Base-by-base conservation (phyloP, 495 filamentous ascomycete species). In the Geoglossum glabrum region DNA sequence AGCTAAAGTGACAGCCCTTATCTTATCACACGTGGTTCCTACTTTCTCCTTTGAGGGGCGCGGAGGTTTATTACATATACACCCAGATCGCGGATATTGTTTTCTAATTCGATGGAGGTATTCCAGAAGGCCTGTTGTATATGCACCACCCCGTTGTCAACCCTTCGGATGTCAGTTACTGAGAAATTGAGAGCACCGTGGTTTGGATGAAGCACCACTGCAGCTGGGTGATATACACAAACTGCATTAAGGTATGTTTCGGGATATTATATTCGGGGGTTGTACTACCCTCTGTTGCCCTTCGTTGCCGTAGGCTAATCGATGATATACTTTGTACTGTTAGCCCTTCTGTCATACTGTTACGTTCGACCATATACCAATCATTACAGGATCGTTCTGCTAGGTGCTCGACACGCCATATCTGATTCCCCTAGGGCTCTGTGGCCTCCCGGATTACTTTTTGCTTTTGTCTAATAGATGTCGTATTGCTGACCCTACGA, bases 281-380 rank as follows among this genome's bases (percentile, higher is more conserved):
- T 21, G 40, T 21, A 21, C 23, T 19, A 31, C 7, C 11, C 3
- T 13, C 40, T 61, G 9, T n/a, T 17, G 26, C 21, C 3, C n/a
- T 36, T 31, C 43, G 10, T 58, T 17, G 17, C 13, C 43, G 51
- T 61, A 83, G 78, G 71, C 72, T 47, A 89, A 89, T 64, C 70
- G 70, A 21, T 79, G 85, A 21, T 88, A 88, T 68, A 73, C 72
- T 34, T 72, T 69, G 23, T 88, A 89, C 68, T 89, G 85, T 66
- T 72, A 71, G 51, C 25, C 23, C 33, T 9, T 15, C n/a, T 31
- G 19, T 45, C 31, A 28, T 17, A n/a, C 27, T 10, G 57, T 50
- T 17, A 64, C 49, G 34, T 33, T 34, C 10, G 31, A 57, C 33
- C 0, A 25, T 21, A 34, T 23, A 21, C 47, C 21, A 34, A 40